phyloP scores from a whole-genome alignment of 179 eudicot genomes.

The Monotropa hypopitys region DNA sequence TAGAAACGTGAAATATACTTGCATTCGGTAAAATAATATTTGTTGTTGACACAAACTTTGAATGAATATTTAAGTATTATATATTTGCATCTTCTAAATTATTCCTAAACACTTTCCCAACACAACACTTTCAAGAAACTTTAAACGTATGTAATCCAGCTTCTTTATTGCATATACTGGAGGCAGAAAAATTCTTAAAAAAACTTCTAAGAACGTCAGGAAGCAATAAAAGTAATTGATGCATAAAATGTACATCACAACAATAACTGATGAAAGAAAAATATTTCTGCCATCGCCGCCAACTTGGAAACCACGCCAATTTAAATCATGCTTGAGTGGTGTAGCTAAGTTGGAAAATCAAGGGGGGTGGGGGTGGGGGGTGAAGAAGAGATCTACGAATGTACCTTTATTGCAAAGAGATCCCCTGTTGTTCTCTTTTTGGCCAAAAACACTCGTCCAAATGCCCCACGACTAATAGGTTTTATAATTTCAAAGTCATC shows the following conservation, averaged over 20 bases:
- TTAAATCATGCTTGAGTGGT: not conserved
- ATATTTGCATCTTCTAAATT: too few relatives aligned
- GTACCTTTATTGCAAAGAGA: conserved; percentile 96
- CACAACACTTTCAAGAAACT: not conserved
- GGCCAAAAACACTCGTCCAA: conserved; percentile 93
- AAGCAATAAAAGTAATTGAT: not conserved
- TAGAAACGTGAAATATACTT: too few relatives aligned
- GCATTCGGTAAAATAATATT: too few relatives aligned
- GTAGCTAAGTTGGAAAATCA: not conserved
- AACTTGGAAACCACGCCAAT: not conserved
- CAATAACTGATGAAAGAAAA: not conserved
- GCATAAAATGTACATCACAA: not conserved
- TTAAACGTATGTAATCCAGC: not conserved
- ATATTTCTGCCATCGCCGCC: not conserved
- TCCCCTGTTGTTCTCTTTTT: conserved; percentile 96
- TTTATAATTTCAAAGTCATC: conserved; percentile 96
- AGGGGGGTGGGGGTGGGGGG: too few relatives aligned
- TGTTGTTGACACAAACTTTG: too few relatives aligned
- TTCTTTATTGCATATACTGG: not conserved
- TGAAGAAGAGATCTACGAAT: not conserved
- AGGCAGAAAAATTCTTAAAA: not conserved
- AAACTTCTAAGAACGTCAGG: not conserved
- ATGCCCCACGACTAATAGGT: conserved; percentile 98
- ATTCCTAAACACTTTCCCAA: not conserved
- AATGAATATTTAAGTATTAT: too few relatives aligned